phyloP scores from a whole-genome alignment of 2,329 filamentous ascomycete species.

The Colletotrichum caudatum region DNA sequence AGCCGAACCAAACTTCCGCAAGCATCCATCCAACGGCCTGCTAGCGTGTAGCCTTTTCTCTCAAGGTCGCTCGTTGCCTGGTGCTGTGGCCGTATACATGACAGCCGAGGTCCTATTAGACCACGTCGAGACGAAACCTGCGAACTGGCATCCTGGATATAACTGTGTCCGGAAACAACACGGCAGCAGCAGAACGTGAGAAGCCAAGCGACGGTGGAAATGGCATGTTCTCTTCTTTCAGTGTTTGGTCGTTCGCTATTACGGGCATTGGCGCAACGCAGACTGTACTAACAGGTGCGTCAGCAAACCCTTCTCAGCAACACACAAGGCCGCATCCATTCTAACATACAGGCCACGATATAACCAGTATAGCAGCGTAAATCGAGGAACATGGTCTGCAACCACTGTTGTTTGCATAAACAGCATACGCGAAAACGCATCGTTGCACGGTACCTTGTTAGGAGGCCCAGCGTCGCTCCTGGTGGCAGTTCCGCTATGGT shows the following conservation, averaged over 20 bases:
- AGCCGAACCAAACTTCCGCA: neutral
- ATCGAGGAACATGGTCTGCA: neutral
- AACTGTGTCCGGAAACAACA: neutral
- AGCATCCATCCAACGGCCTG: neutral
- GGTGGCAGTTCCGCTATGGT: neutral
- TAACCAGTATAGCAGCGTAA: too few species aligned
- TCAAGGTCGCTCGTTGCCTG: neutral
- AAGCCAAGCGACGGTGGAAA: too few species aligned
- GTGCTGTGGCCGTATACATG: neutral
- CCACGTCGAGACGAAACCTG: neutral
- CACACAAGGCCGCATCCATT: too few species aligned
- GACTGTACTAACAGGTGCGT: neutral
- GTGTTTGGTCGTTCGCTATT: neutral
- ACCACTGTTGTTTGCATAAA: neutral
- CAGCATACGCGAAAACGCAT: neutral
- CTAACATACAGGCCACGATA: neutral
- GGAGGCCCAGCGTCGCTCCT: neutral
- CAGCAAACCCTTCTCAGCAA: neutral
- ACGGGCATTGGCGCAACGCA: too few species aligned
- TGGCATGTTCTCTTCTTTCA: neutral
- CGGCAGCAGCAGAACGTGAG: too few species aligned
- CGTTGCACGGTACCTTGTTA: too few species aligned
- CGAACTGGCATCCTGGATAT: neutral
- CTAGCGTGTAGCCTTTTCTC: neutral
- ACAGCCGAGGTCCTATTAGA: neutral